Conservation (phyloP, 768 basidiomycete species). For the Kwoniella europaea region DNA sequence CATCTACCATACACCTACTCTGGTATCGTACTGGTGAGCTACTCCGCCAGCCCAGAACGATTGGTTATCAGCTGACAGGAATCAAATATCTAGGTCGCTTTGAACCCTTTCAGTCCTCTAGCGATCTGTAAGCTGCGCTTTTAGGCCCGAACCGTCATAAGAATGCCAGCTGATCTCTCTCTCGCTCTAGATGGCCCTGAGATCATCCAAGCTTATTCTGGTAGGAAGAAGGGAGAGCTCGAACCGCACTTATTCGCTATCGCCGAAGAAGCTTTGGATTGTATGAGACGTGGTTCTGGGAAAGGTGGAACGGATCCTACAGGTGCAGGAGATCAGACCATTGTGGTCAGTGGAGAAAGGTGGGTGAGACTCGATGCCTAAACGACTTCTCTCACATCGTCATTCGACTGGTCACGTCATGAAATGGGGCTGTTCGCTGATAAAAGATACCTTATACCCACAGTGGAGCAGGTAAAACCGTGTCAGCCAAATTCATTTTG, state of each 20-base stretch:
- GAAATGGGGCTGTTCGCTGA: not conserved
- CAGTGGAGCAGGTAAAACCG: slow-evolving; percentile 99
- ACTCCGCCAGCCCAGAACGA: not conserved
- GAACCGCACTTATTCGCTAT: slow-evolving; percentile 99
- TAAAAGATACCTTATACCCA: not conserved
- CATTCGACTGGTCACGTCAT: not conserved
- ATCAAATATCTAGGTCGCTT: slow-evolving; percentile 67
- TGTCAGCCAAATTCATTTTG: slow-evolving; percentile 99
- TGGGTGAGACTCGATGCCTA: slow-evolving; percentile 57
- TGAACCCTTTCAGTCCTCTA: slow-evolving; percentile 98
- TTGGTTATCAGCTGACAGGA: slow-evolving; percentile 4
- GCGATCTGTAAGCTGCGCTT: slow-evolving; percentile 67
- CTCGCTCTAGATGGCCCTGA: slow-evolving; percentile 74
- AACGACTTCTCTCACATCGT: not conserved
- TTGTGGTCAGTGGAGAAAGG: slow-evolving; percentile 98
- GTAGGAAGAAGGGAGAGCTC: slow-evolving; percentile 86
- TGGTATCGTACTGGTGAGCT: slow-evolving; percentile 78
- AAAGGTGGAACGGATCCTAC: slow-evolving; percentile 62
- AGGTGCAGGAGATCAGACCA: slow-evolving; percentile 86
- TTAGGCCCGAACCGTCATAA: not conserved
- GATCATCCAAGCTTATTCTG: slow-evolving; percentile 95
- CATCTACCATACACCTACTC: slow-evolving; percentile 99
- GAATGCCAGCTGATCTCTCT: not conserved
- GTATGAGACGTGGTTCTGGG: slow-evolving; percentile 73
- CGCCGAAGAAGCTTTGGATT: slow-evolving; percentile 97